Evolutionary conservation across 345 rosid genomes (phyloP).

Genomic region (Linum tenue): DNA sequence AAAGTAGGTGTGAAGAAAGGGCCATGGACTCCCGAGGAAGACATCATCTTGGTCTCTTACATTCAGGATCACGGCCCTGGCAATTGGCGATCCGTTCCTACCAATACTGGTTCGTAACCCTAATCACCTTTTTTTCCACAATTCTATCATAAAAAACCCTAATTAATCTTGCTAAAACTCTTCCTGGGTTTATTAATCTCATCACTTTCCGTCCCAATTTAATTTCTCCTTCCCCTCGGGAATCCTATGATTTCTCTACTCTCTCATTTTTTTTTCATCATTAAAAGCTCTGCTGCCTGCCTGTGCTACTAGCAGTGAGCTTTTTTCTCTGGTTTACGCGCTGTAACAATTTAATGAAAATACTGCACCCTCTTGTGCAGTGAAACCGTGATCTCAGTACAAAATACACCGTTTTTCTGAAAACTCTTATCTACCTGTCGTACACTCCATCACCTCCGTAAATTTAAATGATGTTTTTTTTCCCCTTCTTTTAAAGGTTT

Average conservation of each 20-base stretch:
- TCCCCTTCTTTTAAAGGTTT: neutral
- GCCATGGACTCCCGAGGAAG: conserved; percentile 26
- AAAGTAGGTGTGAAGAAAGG: conserved; percentile 21
- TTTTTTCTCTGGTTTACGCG: neutral
- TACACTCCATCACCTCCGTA: too few relatives aligned
- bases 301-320: too few relatives aligned
- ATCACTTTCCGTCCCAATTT: too few relatives aligned
- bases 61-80: conserved; percentile 24
- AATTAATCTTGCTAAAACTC: too few relatives aligned
- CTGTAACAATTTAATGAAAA: neutral
- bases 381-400: too few relatives aligned
- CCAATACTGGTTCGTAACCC: conserved; percentile 11
- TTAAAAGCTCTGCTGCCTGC: neutral
- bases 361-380: neutral
- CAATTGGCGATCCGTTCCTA: conserved; percentile 21
- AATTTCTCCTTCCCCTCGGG: too few relatives aligned
- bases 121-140: too few relatives aligned
- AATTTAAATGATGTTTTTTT: neutral
- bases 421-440: too few relatives aligned
- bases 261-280: neutral
- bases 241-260: neutral
- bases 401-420: too few relatives aligned
- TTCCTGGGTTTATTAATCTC: too few relatives aligned
- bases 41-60: conserved; percentile 21
- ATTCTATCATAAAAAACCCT: too few relatives aligned